Evolutionary conservation across 108 stramenopile species (phyloP), one percentile per base, ranked within the genome.

Genomic region (Skeletonema marinoi): DNA sequence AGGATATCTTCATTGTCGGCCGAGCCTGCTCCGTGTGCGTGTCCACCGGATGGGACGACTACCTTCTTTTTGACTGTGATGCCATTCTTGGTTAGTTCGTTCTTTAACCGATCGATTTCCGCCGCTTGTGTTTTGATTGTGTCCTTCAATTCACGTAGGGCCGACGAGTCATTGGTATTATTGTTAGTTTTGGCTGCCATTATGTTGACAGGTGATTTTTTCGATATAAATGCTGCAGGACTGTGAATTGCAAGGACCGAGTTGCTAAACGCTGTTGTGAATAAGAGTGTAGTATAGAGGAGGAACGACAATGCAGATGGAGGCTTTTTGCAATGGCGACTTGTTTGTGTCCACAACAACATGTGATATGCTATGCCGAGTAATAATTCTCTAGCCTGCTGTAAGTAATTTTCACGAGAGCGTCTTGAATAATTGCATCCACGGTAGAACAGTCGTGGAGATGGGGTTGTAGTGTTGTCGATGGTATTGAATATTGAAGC

Each of bases 141-240:
- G 50, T 92, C 93, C 69, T 95, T 95, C 44, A 95, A 59, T 79
- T 95, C 93, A 25, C 82, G 56, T 16, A 95, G 82, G 59, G 77
- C 93, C 3, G 89, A 77, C 39, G 72, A 42, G 9, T 63, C 41
- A 21, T 58, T 39, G n/a, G 17, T 19, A 11, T 44, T 50, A 19
- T 63, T 73, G 19, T 62, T 61, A 38, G n/a, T 61, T 41, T 76
- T 76, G 39, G 29, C 31, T 25, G 67, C 68, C 60, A 63, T 68
- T 33, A 63, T 62, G 50, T 44, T 56, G 6, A 35, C 11, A 38
- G 17, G 12, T 7, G 7, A 4, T 56, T 25, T 56, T 56, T 56
- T 56, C 1, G 54, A 56, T 56, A 25, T 56, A 35, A 39, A 64
- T 64, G 38, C 8, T 38, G 32, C 35, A 6, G 63, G 63, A 1